phyloP scores from a whole-genome alignment of 2,329 filamentous ascomycete genomes.

The Aspergillus amoenus region DNA sequence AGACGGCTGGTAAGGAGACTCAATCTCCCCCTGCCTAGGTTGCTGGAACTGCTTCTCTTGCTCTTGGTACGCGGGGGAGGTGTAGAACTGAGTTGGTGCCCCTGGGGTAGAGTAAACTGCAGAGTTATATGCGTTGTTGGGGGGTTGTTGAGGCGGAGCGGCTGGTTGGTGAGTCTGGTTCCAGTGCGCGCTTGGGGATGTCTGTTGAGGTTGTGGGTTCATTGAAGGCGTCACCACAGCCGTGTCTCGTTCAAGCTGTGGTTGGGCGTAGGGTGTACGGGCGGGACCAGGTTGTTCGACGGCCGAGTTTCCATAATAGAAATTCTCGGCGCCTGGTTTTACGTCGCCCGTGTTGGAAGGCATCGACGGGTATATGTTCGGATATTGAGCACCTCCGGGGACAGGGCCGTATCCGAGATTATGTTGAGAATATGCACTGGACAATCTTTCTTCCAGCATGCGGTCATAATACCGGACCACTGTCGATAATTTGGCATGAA shows the following conservation, averaged over 20 bases:
- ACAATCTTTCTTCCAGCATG: conserved; percentile 94
- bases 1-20: conserved; percentile 21
- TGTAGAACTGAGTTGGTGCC: conserved; percentile 21
- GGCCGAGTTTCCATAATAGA: conserved; percentile 69
- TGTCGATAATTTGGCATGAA: conserved; percentile 92
- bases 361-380: conserved; percentile 70
- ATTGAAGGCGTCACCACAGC: conserved; percentile 21
- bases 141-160: conserved; percentile 21
- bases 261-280: conserved; percentile 52
- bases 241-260: conserved; percentile 29
- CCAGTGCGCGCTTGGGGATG: conserved; percentile 21
- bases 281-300: conserved; percentile 49
- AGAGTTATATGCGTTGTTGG: conserved; percentile 17
- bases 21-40: conserved; percentile 18
- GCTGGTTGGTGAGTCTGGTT: conserved; percentile 20
- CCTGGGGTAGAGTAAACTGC: conserved; percentile 17
- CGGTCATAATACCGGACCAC: conserved; percentile 97
- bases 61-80: conserved; percentile 14
- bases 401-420: conserved; percentile 59
- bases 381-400: conserved; percentile 51
- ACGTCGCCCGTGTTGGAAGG: conserved; percentile 52
- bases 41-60: conserved; percentile 20
- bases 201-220: conserved; percentile 19
- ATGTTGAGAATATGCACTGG: conserved; percentile 86
- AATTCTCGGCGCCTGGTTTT: conserved; percentile 68